phyloP scores from a whole-genome alignment of 768 basidiomycete species.

The Gyrodon lividus region DNA sequence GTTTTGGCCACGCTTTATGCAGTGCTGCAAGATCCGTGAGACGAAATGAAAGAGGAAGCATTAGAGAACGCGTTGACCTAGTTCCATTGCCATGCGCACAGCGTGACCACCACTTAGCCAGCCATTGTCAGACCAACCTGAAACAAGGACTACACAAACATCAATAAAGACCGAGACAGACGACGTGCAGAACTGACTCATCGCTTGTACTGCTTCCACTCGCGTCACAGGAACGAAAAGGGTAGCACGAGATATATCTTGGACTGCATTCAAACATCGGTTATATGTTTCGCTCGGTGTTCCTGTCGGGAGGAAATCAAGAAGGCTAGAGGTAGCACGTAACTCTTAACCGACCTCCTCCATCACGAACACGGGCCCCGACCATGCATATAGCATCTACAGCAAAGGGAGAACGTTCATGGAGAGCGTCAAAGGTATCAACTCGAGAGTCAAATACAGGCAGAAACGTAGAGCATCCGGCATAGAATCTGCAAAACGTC shows the following conservation, averaged over 20 bases:
- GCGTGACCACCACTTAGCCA: constrained; percentile 95
- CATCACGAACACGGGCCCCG: constrained; percentile 86
- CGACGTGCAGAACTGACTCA: constrained; percentile 60
- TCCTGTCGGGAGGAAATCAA: constrained; percentile 40
- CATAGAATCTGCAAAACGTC: constrained; percentile 65
- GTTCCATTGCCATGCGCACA: constrained; percentile 95
- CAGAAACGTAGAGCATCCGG: constrained; percentile 88
- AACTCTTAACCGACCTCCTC: constrained; percentile 59
- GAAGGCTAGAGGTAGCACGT: background rate
- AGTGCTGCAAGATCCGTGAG: constrained; percentile 51
- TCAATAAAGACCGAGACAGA: constrained; percentile 1
- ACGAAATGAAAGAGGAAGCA: background rate
- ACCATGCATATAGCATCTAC: constrained; percentile 94
- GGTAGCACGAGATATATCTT: constrained; percentile 79
- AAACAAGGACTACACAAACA: constrained; percentile 65
- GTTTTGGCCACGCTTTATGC: constrained; percentile 88
- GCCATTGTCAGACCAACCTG: constrained; percentile 95
- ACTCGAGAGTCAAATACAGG: constrained; percentile 80
- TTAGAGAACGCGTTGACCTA: constrained; percentile 53
- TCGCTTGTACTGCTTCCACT: constrained; percentile 88
- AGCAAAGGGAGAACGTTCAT: constrained; percentile 89
- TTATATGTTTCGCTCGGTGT: constrained; percentile 71
- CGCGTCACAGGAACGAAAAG: constrained; percentile 85
- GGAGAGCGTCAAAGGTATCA: constrained; percentile 87
- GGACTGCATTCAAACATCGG: constrained; percentile 80